A percentile compares a stretch with the other conserved stretches of the same genome.
Conservation (phyloP, 2,329 filamentous ascomycete genomes). For the Aspergillus caelatus region DNA sequence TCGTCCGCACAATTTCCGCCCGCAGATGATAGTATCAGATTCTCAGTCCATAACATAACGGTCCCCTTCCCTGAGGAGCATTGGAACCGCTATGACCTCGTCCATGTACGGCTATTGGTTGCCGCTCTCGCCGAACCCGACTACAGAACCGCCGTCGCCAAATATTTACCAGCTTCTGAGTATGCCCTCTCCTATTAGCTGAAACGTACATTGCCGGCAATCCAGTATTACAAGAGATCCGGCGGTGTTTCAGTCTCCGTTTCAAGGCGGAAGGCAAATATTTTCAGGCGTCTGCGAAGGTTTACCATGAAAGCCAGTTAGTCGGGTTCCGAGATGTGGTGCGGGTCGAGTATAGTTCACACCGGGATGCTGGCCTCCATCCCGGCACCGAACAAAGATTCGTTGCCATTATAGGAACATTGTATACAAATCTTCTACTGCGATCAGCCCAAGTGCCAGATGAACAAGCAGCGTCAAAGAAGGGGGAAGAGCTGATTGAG, state of each 20-base stretch:
- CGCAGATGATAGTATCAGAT: too few relatives aligned
- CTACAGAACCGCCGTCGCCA: slow-evolving; percentile 9
- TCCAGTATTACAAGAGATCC: too few relatives aligned
- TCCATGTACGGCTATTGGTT: slow-evolving; percentile 28
- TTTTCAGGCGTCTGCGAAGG: too few relatives aligned
- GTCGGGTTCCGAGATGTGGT: neutral
- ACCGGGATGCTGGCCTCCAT: neutral
- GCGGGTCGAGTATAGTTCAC: slow-evolving; percentile 3
- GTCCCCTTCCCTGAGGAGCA: slow-evolving; percentile 27
- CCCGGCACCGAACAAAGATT: slow-evolving; percentile 14
- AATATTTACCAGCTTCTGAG: slow-evolving; percentile 14
- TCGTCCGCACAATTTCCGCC: too few relatives aligned
- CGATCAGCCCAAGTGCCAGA: slow-evolving; percentile 13
- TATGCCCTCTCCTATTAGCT: slow-evolving; percentile 2
- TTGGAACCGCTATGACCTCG: slow-evolving; percentile 29
- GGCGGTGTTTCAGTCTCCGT: too few relatives aligned
- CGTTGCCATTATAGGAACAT: slow-evolving; percentile 11
- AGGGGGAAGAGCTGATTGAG: slow-evolving; percentile 10
- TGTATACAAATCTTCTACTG: slow-evolving; percentile 16
- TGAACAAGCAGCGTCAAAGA: slow-evolving; percentile 5
- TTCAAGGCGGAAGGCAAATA: too few relatives aligned
- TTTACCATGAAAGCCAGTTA: neutral
- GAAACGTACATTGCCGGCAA: too few relatives aligned
- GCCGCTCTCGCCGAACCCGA: slow-evolving; percentile 24
- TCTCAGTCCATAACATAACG: too few relatives aligned